Evolutionary conservation across 208 protist species (phyloP), one percentile per base, ranked within the genome.

Genomic region (Leishmania mexicana): DNA sequence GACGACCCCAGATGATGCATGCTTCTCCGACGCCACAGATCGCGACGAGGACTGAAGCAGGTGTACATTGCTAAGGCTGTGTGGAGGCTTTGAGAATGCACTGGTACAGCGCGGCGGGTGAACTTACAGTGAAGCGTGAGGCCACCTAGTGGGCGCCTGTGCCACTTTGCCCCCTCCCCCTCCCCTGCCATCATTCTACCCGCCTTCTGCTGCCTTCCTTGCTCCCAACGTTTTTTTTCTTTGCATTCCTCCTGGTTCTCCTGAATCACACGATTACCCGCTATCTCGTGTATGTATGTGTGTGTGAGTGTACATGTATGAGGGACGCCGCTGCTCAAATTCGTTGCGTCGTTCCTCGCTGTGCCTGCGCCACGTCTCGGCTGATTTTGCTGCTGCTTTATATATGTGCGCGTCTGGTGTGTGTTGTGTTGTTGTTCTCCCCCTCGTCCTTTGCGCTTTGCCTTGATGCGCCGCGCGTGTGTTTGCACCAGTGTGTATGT

Each of bases 1-100:
- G 76, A 81, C 79, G n/a, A 80, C 79, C 5, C 60, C 83, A 10
- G 75, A 86, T 40, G 78, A 80, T 17, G 74, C 75, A 6, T 76
- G 64, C 28, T 78, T 78, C 21, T 81, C 76, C 5, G 76, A 81
- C 21, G 77, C 49, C 57, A 80, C 82, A 28, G 82, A 79, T 31
- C 49, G 57, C 24, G 78, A 81, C 31, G 60, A 76, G 35, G 21
- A 76, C 7, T 76, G 73, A 76, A 17, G 17, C 4, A 38, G 47
- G n/a, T 21, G 42, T 15, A 5, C 31, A 24, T 42, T 74, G 70
- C 24, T 53, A 10, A 40, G 19, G 21, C 4, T 15, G 21, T 2
- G 31, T 15, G 21, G 45, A 11, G 68, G 45, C 19, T 13, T 2
- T 40, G 31, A 28, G 67, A 8, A 38, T 54, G 51, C 17, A 6